Base-by-base conservation (phyloP, 2,329 filamentous ascomycete genomes). In the Calonectria honghensis region DNA sequence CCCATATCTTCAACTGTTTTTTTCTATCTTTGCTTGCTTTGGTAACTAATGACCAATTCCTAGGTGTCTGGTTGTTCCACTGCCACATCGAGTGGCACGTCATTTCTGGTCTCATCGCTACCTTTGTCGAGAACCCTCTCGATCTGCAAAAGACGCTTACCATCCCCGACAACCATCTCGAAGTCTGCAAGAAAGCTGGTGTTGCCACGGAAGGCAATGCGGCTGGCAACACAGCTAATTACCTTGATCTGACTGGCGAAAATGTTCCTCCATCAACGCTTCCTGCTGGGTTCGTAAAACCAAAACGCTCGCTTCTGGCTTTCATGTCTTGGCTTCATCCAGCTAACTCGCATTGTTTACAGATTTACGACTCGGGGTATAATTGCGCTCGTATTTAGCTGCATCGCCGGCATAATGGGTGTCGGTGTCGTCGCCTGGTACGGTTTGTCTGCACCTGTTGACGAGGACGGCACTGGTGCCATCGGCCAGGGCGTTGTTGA, bases 11-110 rank as follows among this genome's bases (percentile, higher is more conserved):
- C 6, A n/a, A 45, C 39, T 9, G 9, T 18, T 41, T 2, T 16
- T 13, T 69, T 27, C 2, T 16, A n/a, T 52, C 4, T 11, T 6
- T 29, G 11, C 39, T n/a, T 13, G 29, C 45, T 24, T 24, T 16
- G 11, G 4, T 5, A 29, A 16, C 59, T 65, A 41, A 65, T 32
- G 13, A 18, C 29, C 24, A 6, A n/a, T 6, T 48, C n/a, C 11
- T 7, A 87, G 87, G 91, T n/a, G 86, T 94, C 59, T 94, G 92
- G 92, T 84, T 94, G 3, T 94, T 96, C 86, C 94, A 96, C 84
- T 96, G 94, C 84, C 94, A 96, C 82, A 93, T 96, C 69, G 93
- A 95, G 81, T 96, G 93, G 93, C 94, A 95, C 82, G 87, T 94
- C 72, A 85, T 89, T 9, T 91, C 91, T 3, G 94, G 94, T 31